phyloP scores from a whole-genome alignment of 805 yeast species.

The Pichia eremophila region DNA sequence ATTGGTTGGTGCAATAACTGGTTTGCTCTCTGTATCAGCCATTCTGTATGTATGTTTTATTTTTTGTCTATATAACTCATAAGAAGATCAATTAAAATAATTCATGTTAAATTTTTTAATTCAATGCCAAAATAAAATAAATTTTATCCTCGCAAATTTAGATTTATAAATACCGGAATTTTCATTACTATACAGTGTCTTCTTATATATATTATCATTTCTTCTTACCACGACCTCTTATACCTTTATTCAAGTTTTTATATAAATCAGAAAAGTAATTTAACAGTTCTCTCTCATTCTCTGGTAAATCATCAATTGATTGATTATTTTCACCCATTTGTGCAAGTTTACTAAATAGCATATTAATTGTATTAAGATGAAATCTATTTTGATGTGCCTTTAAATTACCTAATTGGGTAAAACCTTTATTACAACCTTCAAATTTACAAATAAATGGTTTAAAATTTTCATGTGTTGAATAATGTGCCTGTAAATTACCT shows the following conservation, averaged over 20 bases:
- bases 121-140: no score
- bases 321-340: constrained; percentile 41
- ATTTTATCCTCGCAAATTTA: no score
- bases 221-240: constrained; percentile 75
- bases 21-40: not conserved
- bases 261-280: constrained; percentile 74
- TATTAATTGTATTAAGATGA: constrained; percentile 62
- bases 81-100: no score
- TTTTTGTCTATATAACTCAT: no score
- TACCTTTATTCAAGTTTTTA: constrained; percentile 84
- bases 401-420: constrained; percentile 87
- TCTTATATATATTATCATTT: no score
- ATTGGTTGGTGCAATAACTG: not conserved
- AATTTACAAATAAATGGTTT: constrained; percentile 75
- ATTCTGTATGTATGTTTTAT: not conserved
- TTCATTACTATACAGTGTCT: no score
- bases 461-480: constrained; percentile 67
- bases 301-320: constrained; percentile 38
- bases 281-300: constrained; percentile 57
- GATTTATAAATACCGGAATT: no score
- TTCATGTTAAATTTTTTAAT: no score
- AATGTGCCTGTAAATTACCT: constrained; percentile 87
- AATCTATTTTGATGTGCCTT: constrained; percentile 91
- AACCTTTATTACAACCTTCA: constrained; percentile 74
- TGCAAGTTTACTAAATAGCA: constrained; percentile 58